A percentile compares a stretch with the other conserved stretches of the same genome.
These are phyloP conservation scores for Sporormia fimetaria DNA, from an alignment of 495 filamentous ascomycete species.

Conservation along the genomic window DNA sequence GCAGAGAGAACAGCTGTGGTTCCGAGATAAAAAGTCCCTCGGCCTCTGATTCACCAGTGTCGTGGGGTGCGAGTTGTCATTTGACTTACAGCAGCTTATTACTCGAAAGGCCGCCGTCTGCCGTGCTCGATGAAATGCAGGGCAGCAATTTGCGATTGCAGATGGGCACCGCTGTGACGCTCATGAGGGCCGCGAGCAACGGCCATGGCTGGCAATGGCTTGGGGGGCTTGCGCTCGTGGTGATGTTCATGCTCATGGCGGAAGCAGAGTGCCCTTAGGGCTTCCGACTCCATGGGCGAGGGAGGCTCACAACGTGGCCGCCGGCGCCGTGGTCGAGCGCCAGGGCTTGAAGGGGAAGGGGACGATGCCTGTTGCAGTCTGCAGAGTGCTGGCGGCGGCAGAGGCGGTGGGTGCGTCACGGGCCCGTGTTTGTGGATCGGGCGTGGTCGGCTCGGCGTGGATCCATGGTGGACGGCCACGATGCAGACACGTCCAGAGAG, in stretches of 20 bases:
- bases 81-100: slow-evolving; percentile 15
- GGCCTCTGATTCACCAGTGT: slow-evolving; percentile 5
- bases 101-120: slow-evolving; percentile 5
- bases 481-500: slow-evolving; percentile 6
- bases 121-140: neutral
- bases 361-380: slow-evolving; percentile 6
- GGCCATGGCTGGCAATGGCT: slow-evolving; percentile 7
- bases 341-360: slow-evolving; percentile 3
- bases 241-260: slow-evolving; percentile 3
- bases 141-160: slow-evolving; percentile 1
- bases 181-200: slow-evolving; percentile 7
- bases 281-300: slow-evolving; percentile 17
- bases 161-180: neutral
- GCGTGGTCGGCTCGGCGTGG: slow-evolving; percentile 14
- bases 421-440: slow-evolving; percentile 24
- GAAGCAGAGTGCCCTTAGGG: slow-evolving; percentile 1
- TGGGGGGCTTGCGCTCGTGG: neutral
- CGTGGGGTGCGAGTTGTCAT: slow-evolving; percentile 18
- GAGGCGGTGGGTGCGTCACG: slow-evolving; percentile 4
- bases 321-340: slow-evolving; percentile 11
- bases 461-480: slow-evolving; percentile 2
- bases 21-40: slow-evolving; percentile 10
- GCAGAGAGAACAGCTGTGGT: slow-evolving; percentile 14
- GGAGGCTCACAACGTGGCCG: slow-evolving; percentile 28
- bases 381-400: neutral